phyloP scores from a whole-genome alignment of 148 eudicot genomes.

The Rhododendron kiyosumense region DNA sequence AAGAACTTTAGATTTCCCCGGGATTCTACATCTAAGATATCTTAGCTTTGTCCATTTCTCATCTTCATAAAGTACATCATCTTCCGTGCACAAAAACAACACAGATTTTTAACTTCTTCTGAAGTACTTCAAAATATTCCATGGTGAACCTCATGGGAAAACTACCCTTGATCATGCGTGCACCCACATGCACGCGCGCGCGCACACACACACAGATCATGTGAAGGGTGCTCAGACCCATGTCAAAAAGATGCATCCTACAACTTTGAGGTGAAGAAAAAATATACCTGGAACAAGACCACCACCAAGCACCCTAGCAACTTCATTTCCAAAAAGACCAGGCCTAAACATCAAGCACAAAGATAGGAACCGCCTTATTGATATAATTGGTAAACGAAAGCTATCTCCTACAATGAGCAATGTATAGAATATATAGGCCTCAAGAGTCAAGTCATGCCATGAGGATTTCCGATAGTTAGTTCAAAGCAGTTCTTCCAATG shows the following conservation, averaged over 20 bases:
- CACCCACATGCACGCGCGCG: not conserved
- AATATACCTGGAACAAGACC: slow-evolving; percentile 87
- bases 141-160: not conserved
- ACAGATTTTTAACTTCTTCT: not conserved
- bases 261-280: not conserved
- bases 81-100: not conserved
- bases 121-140: not conserved
- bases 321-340: slow-evolving; percentile 78
- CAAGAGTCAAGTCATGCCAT: not conserved
- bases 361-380: not conserved
- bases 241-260: not conserved
- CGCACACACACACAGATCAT: not conserved
- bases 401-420: not conserved
- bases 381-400: not conserved
- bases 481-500: not conserved
- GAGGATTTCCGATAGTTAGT: not conserved
- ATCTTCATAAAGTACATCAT: not conserved
- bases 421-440: not conserved
- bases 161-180: not conserved
- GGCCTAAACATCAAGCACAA: slow-evolving; percentile 35
- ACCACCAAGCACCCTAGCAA: slow-evolving; percentile 90
- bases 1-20: not conserved
- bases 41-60: not conserved
- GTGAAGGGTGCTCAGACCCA: not conserved
- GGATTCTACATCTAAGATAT: not conserved